Evolutionary conservation across 2,329 filamentous ascomycete genomes (phyloP), one percentile per base, ranked within the genome.

Genomic region (Xylaria digitata): DNA sequence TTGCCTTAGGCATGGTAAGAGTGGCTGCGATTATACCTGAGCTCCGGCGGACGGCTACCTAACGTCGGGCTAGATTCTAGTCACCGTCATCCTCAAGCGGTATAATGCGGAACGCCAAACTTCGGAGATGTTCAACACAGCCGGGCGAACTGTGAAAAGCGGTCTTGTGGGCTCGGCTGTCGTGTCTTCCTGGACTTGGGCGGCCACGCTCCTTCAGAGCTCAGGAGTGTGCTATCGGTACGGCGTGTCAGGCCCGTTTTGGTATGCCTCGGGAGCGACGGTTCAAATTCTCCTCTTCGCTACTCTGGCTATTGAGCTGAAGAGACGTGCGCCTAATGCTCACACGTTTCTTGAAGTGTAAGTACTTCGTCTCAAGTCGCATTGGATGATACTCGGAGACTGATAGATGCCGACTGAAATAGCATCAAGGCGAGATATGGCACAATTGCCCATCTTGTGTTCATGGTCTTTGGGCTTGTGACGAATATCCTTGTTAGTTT

Each of bases 101-200:
- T 83, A 83, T 72, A 83, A 83, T 63, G 73, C 77, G 56, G 93
- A 96, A 78, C 83, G 94, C 2, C 93, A 97, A 78, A 97, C 94
- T 0, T 94, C 92, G 0, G 94, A 97, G 81, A 96, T 94, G 88
- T 97, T 97, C 84, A 94, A 87, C 70, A 97, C 94, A 0, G 94
- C 94, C 56, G 93, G 93, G 19, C 86, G 94, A 68, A 94, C 92
- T 1, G 92, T 97, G 71, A 97, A 97, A 77, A 94, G 92, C 8
- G 94, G 94, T 49, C 84, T 97, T 15, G 93, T 97, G 0, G 92
- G 92, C 11, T 92, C 92, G 5, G 94, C 93, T 17, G 94, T 97
- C n/a, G 93, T 97, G 3, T 94, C 91, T 17, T 94, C 91, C 5
- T 97, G 94, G 94, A 97, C 94, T 0, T 97, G 93, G 93, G 93